Base-by-base conservation (phyloP, 1,284 basidiomycete genomes). In the Malassezia dermatis region DNA sequence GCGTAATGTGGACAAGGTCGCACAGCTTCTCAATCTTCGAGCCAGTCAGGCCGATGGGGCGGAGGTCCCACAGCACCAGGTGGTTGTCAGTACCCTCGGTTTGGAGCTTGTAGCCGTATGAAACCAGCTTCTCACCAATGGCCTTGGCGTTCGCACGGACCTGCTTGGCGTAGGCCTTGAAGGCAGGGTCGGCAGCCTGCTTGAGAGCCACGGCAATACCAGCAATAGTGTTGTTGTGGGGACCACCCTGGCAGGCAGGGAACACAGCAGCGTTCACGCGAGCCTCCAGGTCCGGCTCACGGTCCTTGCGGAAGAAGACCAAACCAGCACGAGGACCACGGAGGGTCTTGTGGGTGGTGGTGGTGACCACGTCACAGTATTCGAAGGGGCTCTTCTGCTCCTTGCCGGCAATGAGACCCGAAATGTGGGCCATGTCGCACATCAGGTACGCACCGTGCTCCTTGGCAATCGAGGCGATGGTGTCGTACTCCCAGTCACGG, bases 171-270 rank as follows among this genome's bases (percentile, higher is more conserved):
- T 98, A 99, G 26, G 80, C 79, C 79, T 88, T 88, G 83, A 87
- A 99, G 31, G 83, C 83, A 11, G 93, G 94, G 75, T 88, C 84
- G 63, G 86, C 81, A 35, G 84, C 94, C 78, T 98, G 94, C 75
- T 86, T 85, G 63, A 99, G 84, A n/a, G 94, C 82, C 19, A 91
- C 93, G 53, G 91, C 91, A 65, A 99, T 82, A 75, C 84, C 89
- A 50, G 93, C 93, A 60, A 99, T 98, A 64, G 94, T 90, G 80
- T 96, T 93, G 81, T 98, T 98, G 82, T 98, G 94, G 47, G 94
- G 94, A 49, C 94, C 94, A 79, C 94, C 94, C 80, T 98, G 94
- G 83, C 93, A 98, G 42, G 94, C 94, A 55, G 94, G 94, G 85
- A 99, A 99, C 66, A 99, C 94, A 61, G 94, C 90, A 44, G 91